Evolutionary conservation across 2,329 filamentous ascomycete species (phyloP).

Genomic region (Plectosphaerella sp.): DNA sequence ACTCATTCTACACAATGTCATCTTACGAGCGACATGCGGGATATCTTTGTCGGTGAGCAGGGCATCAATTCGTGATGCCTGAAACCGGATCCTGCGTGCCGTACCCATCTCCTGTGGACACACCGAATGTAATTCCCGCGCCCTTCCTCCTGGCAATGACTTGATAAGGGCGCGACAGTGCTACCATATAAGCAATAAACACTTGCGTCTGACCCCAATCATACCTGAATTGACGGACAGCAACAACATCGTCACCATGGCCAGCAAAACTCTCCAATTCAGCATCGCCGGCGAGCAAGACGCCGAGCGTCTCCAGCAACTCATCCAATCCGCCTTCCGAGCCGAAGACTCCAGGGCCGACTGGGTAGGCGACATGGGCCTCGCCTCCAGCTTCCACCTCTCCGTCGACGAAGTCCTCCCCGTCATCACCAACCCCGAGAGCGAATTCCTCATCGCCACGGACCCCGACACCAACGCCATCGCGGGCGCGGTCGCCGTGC

Average conservation of each 20-base stretch:
- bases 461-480: slow-evolving; percentile 11
- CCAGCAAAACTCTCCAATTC: slow-evolving; percentile 22
- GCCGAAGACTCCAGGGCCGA: slow-evolving; percentile 27
- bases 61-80: no score
- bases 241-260: slow-evolving; percentile 7
- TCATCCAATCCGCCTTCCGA: slow-evolving; percentile 35
- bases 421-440: slow-evolving; percentile 20
- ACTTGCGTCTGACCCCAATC: background rate
- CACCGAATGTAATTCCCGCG: background rate
- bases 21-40: no score
- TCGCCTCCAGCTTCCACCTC: slow-evolving; percentile 17
- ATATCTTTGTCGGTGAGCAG: no score
- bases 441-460: slow-evolving; percentile 23
- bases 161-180: no score
- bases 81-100: no score
- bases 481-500: slow-evolving; percentile 23
- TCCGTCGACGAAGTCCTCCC: slow-evolving; percentile 15
- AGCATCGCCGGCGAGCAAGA: slow-evolving; percentile 30
- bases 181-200: no score
- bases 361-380: slow-evolving; percentile 28
- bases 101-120: background rate
- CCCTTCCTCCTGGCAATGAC: no score
- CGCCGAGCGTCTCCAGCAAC: slow-evolving; percentile 25
- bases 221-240: background rate
- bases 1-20: no score